Evolutionary conservation across 768 basidiomycete species (phyloP).

Genomic region (Kwoniella europaea): DNA sequence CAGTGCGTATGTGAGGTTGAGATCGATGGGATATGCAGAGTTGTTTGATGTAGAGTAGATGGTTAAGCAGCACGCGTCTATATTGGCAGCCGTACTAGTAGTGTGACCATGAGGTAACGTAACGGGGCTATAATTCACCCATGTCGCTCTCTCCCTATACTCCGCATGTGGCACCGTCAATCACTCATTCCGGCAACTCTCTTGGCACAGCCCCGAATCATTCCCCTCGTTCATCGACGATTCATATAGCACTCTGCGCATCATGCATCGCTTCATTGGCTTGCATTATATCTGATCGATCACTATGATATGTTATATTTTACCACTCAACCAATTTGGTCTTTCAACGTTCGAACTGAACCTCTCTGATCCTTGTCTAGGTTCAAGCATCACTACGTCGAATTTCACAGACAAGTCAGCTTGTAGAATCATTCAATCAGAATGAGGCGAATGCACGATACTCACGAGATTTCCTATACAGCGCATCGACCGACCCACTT

Average conservation of each 20-base stretch:
- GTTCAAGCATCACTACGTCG: conserved; percentile 53
- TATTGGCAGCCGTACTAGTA: not conserved
- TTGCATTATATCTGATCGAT: not conserved
- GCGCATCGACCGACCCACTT: conserved; percentile 52
- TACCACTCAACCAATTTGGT: conserved; percentile 50
- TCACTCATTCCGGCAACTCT: not conserved
- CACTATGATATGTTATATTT: conserved; percentile 20
- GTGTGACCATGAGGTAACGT: not conserved
- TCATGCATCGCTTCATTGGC: not conserved
- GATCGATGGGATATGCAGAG: not conserved
- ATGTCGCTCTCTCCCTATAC: not conserved
- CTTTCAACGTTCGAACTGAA: conserved; percentile 45
- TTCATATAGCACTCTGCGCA: not conserved
- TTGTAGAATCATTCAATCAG: too few relatives aligned
- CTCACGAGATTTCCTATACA: conserved; percentile 53
- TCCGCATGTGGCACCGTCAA: too few relatives aligned
- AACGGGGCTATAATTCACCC: not conserved
- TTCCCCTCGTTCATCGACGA: not conserved
- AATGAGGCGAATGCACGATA: not conserved
- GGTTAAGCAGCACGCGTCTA: not conserved
- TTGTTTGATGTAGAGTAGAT: not conserved
- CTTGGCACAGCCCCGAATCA: not conserved
- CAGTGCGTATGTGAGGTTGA: not conserved
- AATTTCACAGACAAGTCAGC: not conserved
- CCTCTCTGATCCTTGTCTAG: conserved; percentile 49